Conservation (phyloP, 2,329 filamentous ascomycete genomes). For the Triangularia setosa region DNA sequence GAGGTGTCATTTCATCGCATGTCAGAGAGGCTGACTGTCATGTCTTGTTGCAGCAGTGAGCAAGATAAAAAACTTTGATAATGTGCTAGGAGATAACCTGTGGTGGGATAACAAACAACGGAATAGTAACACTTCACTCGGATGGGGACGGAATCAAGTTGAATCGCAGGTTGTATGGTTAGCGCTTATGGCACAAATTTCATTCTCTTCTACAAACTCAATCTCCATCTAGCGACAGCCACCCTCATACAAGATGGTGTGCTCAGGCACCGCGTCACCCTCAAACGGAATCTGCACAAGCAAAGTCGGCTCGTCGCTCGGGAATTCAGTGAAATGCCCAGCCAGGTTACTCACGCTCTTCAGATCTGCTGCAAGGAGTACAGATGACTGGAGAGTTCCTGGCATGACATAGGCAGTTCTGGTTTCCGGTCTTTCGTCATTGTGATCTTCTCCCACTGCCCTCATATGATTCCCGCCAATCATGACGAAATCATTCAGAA, state of each 20-base stretch:
- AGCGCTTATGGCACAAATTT: not conserved
- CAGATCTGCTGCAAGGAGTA: constrained; percentile 32
- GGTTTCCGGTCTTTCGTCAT: constrained; percentile 12
- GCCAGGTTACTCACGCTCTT: constrained; percentile 26
- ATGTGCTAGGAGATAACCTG: not conserved
- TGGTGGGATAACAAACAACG: not conserved
- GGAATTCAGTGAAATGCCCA: constrained; percentile 35
- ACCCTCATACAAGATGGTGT: constrained; percentile 31
- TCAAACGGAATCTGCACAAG: constrained; percentile 32
- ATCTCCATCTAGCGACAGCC: constrained; percentile 20
- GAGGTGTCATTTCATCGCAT: not conserved
- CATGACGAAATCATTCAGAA: not conserved
- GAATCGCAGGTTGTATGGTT: not conserved
- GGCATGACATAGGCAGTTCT: constrained; percentile 31
- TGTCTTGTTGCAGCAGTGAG: not conserved
- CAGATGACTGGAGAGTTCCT: constrained; percentile 30
- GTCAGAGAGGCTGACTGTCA: not conserved
- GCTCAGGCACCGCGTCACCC: constrained; percentile 25
- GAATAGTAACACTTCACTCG: too few species aligned
- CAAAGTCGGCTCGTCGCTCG: constrained; percentile 32
- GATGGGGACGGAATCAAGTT: too few species aligned
- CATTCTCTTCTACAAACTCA: not conserved
- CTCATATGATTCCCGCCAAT: not conserved
- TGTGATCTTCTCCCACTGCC: not conserved
- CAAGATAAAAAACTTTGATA: not conserved